Evolutionary conservation across 345 rosid species (phyloP).

Genomic region (Dimocarpus longan): DNA sequence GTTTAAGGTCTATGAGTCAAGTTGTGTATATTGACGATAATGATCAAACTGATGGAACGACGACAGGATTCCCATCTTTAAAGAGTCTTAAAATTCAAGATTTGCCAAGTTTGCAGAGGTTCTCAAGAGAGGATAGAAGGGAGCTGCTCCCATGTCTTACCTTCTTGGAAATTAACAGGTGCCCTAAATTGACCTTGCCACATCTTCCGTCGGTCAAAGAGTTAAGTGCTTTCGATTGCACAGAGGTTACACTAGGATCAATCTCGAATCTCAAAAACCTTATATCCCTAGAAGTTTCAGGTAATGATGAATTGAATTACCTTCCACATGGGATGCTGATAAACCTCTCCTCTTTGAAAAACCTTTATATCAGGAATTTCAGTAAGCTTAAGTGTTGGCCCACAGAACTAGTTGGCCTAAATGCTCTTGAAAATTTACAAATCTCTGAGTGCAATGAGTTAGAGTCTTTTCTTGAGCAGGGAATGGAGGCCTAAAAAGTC

Average conservation of each 20-base stretch:
- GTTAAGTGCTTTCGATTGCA: background rate
- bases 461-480: too few relatives aligned
- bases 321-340: background rate
- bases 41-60: background rate
- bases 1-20: background rate
- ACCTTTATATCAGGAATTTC: background rate
- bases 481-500: too few relatives aligned
- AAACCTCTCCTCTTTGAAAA: background rate
- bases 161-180: accelerated
- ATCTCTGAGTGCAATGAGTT: background rate
- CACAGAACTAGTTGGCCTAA: background rate
- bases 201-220: background rate
- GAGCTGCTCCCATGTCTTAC: background rate
- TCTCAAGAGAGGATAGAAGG: background rate
- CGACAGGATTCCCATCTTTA: background rate
- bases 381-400: background rate
- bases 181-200: background rate
- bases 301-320: background rate
- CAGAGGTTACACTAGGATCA: background rate
- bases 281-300: background rate
- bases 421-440: background rate
- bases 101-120: background rate
- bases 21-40: background rate
- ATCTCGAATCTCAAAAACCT: background rate
- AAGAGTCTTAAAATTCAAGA: background rate